A percentile compares a stretch with the other conserved stretches of the same genome.
Conservation (phyloP, 768 basidiomycete genomes). For the Chiua virens region DNA sequence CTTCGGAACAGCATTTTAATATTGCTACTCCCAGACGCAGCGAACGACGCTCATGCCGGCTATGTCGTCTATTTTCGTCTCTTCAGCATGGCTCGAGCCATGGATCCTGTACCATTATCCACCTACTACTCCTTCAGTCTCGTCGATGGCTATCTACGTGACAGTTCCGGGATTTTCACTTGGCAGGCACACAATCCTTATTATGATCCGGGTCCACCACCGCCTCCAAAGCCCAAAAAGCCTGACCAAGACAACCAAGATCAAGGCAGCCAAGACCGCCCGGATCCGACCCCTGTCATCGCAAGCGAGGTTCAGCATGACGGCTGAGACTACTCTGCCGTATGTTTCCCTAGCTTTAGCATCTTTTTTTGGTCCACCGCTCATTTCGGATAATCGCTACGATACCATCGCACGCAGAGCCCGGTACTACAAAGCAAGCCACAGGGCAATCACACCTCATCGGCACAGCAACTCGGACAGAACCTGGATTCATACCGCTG, state of each 20-base stretch:
- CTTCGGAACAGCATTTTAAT: constrained; percentile 3
- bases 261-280: not conserved
- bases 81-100: constrained; percentile 38
- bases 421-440: not conserved
- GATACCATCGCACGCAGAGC: not conserved
- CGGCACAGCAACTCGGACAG: not conserved
- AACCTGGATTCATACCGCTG: not conserved
- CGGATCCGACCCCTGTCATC: not conserved
- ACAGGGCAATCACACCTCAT: not conserved
- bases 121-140: constrained; percentile 60
- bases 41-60: constrained; percentile 70
- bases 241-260: constrained; percentile 6
- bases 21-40: constrained; percentile 51
- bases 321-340: not conserved
- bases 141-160: constrained; percentile 45
- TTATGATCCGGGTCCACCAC: constrained; percentile 72
- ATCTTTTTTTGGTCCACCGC: not conserved
- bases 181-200: constrained; percentile 64
- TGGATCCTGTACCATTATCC: constrained; percentile 32
- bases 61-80: constrained; percentile 53
- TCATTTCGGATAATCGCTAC: not conserved
- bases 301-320: not conserved
- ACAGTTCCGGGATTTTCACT: constrained; percentile 30
- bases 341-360: not conserved
- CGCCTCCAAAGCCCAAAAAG: constrained; percentile 43